Evolutionary conservation across 768 basidiomycete genomes (phyloP), one percentile per base, ranked within the genome.

Genomic region (Cystoderma amianthinum): DNA sequence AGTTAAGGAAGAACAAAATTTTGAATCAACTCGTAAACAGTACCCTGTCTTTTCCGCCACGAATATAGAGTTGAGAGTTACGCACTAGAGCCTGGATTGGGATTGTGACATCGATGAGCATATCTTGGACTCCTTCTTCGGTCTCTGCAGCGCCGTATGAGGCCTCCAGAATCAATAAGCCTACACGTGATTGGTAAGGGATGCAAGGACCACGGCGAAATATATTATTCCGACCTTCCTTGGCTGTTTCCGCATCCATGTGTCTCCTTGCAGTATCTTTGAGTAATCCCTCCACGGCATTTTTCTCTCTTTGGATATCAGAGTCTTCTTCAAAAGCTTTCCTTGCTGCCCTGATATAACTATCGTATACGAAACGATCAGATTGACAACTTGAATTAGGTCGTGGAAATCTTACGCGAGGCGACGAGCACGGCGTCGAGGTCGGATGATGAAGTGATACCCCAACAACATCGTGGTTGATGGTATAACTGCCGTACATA

Each of bases 71-170:
- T 54, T 89, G 87, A 28, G 84, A 83, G 48, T 81, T 74, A 51
- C 76, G 72, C 38, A 95, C 86, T 16, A 93, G 67, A 15, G 85
- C 80, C 64, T 93, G 91, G 38, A 94, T 56, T 4, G 91, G 78
- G 32, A 86, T 66, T 3, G 85, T 89, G 30, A 94, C 89, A 56
- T 93, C 82, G 35, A 88, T 65, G 33, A 71, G 63, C 21, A 86
- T 67, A 39, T 76, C 76, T 44, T 73, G 65, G 6, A 68, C 65
- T 41, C 68, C 74, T 39, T 68, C 68, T 39, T 70, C 71, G 41
- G 59, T 59, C 51, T 73, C 69, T 19, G 67, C 61, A 35, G 76
- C 69, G 13, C 85, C 84, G 59, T 91, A 93, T 6, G 62, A 70
- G 16, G 89, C 91, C 44, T 82, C 78, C 48, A 80, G 55, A 52